These are phyloP conservation scores for Pharnaceum exiguum DNA, from an alignment of 148 eudicot genomes.

Conservation along the genomic window DNA sequence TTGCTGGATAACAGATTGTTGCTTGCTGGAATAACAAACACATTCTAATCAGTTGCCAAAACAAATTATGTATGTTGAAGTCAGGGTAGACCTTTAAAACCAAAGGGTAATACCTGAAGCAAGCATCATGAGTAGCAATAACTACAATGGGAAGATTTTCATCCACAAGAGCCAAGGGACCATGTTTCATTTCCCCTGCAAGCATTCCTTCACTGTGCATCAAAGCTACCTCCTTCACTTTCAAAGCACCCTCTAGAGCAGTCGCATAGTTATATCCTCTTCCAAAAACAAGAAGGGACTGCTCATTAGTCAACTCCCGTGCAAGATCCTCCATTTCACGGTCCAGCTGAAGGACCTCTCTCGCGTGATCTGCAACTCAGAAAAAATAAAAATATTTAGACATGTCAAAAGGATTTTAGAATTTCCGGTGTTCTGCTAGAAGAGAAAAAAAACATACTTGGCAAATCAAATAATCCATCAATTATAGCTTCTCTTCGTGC, in stretches of 20 bases:
- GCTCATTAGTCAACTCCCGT: slow-evolving; percentile 64
- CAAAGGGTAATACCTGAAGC: slow-evolving; percentile 61
- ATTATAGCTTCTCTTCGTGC: slow-evolving; percentile 74
- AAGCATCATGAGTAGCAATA: slow-evolving; percentile 86
- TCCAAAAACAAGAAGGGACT: slow-evolving; percentile 93
- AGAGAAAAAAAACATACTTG: slow-evolving; percentile 44
- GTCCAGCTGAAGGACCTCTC: slow-evolving; percentile 89
- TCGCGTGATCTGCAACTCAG: slow-evolving; percentile 55
- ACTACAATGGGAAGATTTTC: slow-evolving; percentile 91
- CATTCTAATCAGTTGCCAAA: background rate
- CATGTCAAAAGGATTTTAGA: background rate
- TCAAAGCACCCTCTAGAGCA: slow-evolving; percentile 93
- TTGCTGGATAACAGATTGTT: slow-evolving; percentile 98
- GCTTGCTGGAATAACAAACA: slow-evolving; percentile 75
- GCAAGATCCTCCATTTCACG: slow-evolving; percentile 93
- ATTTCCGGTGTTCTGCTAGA: slow-evolving; percentile 1
- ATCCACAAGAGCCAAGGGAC: slow-evolving; percentile 92
- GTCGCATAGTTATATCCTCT: slow-evolving; percentile 99
- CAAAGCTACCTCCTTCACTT: slow-evolving; percentile 93
- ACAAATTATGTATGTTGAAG: background rate
- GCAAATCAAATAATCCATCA: slow-evolving; percentile 79
- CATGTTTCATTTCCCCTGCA: slow-evolving; percentile 99
- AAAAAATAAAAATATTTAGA: background rate
- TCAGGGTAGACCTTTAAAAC: background rate
- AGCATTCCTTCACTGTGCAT: slow-evolving; percentile 99